Percentiles rank a stretch among this genome's conserved stretches.
Evolutionary conservation across 2,329 filamentous ascomycete species (phyloP).

Genomic region (Claviceps humidiphila): DNA sequence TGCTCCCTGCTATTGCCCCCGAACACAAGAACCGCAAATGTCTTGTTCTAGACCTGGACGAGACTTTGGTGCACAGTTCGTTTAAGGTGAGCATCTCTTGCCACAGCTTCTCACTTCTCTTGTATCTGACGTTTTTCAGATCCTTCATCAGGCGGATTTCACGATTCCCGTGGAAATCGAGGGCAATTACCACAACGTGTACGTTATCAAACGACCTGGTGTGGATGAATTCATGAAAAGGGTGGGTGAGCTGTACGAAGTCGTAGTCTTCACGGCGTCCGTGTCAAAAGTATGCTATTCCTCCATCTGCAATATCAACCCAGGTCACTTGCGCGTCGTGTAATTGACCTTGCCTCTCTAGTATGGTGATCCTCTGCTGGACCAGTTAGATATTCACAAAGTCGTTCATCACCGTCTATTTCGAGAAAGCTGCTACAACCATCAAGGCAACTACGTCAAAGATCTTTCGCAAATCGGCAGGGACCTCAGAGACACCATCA

Average conservation of each 20-base stretch:
- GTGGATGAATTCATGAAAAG: conserved; percentile 99
- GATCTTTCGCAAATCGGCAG: conserved; percentile 94
- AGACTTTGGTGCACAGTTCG: conserved; percentile 94
- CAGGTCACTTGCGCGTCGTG: conserved; percentile 6
- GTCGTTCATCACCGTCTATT: conserved; percentile 94
- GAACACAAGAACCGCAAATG: conserved; percentile 83
- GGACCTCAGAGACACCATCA: conserved; percentile 93
- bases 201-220: conserved; percentile 97
- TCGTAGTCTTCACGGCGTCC: conserved; percentile 96
- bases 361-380: conserved; percentile 92
- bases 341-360: conserved; percentile 21
- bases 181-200: conserved; percentile 97
- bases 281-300: conserved; percentile 67
- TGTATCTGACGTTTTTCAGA: conserved; percentile 37
- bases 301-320: background rate
- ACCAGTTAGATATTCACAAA: conserved; percentile 93
- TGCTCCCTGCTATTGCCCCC: conserved; percentile 70
- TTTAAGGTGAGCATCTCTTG: conserved; percentile 54
- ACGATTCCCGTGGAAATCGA: conserved; percentile 98
- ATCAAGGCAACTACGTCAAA: conserved; percentile 99
- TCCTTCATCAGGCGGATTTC: conserved; percentile 94
- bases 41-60: conserved; percentile 86
- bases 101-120: background rate
- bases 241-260: conserved; percentile 93
- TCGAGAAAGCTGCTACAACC: conserved; percentile 97